A percentile compares a stretch with the other conserved stretches of the same genome.
These are phyloP conservation scores for Cydonia oblonga DNA, from an alignment of 331 rosid genomes.

Conservation along the genomic window DNA sequence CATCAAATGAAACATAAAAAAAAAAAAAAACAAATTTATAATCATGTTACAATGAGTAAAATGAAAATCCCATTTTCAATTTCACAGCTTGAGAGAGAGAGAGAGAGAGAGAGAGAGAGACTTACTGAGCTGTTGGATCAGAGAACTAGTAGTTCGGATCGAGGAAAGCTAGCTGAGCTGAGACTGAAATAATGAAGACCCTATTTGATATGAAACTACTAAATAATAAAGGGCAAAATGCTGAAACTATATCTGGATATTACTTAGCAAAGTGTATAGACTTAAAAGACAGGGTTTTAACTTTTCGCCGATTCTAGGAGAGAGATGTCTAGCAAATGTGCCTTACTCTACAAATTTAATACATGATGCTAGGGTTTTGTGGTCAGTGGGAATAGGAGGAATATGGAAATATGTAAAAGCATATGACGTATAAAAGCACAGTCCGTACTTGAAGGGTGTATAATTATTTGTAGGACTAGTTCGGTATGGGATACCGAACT, in stretches of 20 bases:
- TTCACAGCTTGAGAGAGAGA: slow-evolving; percentile 1
- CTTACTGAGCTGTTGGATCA: background rate
- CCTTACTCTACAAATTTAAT: slow-evolving; percentile 1
- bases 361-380: background rate
- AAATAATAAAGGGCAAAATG: slow-evolving; percentile 7
- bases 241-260: slow-evolving; percentile 31
- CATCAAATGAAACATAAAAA: background rate
- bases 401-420: background rate
- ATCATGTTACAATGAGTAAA: background rate
- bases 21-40: background rate
- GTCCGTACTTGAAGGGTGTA: background rate
- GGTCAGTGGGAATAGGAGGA: background rate
- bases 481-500: too few species aligned
- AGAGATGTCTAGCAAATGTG: slow-evolving; percentile 9
- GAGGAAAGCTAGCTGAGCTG: background rate
- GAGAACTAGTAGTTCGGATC: too few species aligned
- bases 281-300: slow-evolving; percentile 19
- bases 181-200: slow-evolving; percentile 9
- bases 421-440: background rate
- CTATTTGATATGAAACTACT: slow-evolving; percentile 9
- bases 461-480: too few species aligned
- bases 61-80: background rate
- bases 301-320: slow-evolving; percentile 23
- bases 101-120: slow-evolving; percentile 8
- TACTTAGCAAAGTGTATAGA: slow-evolving; percentile 34